Base-by-base conservation (phyloP, 805 yeast genomes). In the Cyberlindnera veronae region DNA sequence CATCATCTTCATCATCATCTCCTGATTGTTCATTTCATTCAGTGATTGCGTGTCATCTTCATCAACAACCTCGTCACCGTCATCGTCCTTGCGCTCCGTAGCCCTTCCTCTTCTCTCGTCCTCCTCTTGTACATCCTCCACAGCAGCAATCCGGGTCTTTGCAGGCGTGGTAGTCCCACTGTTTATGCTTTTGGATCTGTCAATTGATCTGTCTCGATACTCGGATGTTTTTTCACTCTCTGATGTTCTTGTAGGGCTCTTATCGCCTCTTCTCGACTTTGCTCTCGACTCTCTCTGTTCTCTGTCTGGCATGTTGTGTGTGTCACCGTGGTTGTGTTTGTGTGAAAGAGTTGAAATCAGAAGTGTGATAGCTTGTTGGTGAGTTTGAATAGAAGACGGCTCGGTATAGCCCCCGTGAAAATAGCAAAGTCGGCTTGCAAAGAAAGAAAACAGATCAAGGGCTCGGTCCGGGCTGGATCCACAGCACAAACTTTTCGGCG, bases 1-100 rank as follows among this genome's bases (percentile, higher is more conserved):
- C 81, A 79, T 77, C 35, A 77, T 38, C 39, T 66, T 58, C 47
- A 65, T 58, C 69, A 74, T 61, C 42, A 41, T 34, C 27, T 44
- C 47, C 7, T 52, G 51, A 19, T 59, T 55, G 27, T 59, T 57
- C 27, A 46, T 50, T n/a, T 55, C 45, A 7, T 48, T 45, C 8
- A 49, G 28, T 2, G 40, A 32, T 21, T 60, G 49, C 12, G 26
- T n/a, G 12, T 16, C 38, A 3, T 51, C 57, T 20, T 49, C 45
- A 20, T 45, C 38, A n/a, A 46, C 50, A 54, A 10, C 18, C 6
- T 40, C 34, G 12, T 34, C 39, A 9, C 21, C 39, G 6, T 39
- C 27, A 6, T 62, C 62, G 19, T 26, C 64, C 36, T 32, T 45
- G 44, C 36, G 42, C 34, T 31, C 26, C 16, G 19, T 15, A 14